Base-by-base conservation (phyloP, 1,139 yeast genomes). In the Geotrichum histeridarum region DNA sequence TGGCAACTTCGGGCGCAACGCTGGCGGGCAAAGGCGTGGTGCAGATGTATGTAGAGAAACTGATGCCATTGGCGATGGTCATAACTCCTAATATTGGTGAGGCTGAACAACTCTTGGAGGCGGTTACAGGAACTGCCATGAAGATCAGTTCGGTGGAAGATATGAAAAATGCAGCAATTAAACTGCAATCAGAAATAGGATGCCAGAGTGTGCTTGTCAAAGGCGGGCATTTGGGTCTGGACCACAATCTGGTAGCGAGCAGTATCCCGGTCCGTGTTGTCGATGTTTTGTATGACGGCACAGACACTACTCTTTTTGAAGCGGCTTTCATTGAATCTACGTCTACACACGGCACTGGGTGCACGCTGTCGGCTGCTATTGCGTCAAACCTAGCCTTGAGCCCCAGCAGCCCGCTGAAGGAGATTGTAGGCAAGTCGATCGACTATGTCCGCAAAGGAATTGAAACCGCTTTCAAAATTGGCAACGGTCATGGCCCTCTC, bases 291-390 rank as follows among this genome's bases (percentile, higher is more conserved):
- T 85, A 80, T 63, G 76, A 80, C 56, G 75, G 80, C 1, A 75
- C 73, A 4, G 62, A 65, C 0, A 68, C 74, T 43, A 72, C 76
- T 1, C 66, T 80, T 0, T 81, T 79, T 64, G 74, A 76, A 58
- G 81, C 90, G 8, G 68, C 67, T 1, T 79, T 67, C 60, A 68
- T 82, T 17, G 67, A 71, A 2, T 75, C 88, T 1, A 66, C 70
- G 3, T 80, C 83, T 63, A 82, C 90, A 0, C 97, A 90, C 67
- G 97, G 97, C 8, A 88, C 96, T 1, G 97, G 97, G 0, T 90
- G 97, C 68, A 86, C 96, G 0, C 73, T 90, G 51, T 83, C 95
- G 0, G 83, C 96, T 1, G 78, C 95, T 0, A 84, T 90, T 61
- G 84, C 95, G 0, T 82, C 94, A 1, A 82, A 86, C 61, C 62